phyloP scores from a whole-genome alignment of 2,329 filamentous ascomycete species.

The Tolypocladium inflatum region DNA sequence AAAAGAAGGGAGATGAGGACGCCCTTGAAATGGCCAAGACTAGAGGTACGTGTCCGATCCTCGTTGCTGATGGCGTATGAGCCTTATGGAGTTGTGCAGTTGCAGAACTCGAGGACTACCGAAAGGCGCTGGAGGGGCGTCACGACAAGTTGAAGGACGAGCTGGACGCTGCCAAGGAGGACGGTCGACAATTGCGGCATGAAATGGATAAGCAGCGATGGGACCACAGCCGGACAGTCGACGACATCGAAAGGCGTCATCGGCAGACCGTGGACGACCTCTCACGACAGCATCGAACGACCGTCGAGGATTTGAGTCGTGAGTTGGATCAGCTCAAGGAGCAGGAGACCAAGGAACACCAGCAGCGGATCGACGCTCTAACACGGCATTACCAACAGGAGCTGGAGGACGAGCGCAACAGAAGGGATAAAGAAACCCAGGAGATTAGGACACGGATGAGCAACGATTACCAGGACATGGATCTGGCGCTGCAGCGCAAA shows the following conservation, averaged over 20 bases:
- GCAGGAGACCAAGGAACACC: conserved; percentile 47
- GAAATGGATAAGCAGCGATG: conserved; percentile 26
- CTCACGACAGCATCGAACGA: conserved; percentile 21
- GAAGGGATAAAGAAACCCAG: conserved; percentile 52
- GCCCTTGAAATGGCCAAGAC: conserved; percentile 64
- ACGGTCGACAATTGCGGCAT: conserved; percentile 22
- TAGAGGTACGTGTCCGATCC: conserved; percentile 46
- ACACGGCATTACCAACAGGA: conserved; percentile 54
- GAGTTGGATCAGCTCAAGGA: conserved; percentile 34
- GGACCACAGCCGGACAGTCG: conserved; percentile 38
- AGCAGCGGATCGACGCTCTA: conserved; percentile 57
- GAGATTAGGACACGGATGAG: conserved; percentile 48
- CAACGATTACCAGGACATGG: conserved; percentile 42
- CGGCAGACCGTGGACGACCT: conserved; percentile 24
- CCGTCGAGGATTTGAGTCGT: conserved; percentile 28
- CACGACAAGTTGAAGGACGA: conserved; percentile 52
- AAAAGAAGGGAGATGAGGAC: conserved; percentile 63
- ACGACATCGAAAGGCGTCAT: conserved; percentile 34
- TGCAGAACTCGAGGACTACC: conserved; percentile 37
- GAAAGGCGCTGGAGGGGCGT: conserved; percentile 34
- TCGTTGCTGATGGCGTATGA: conserved; percentile 4
- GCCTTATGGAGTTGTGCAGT: conserved; percentile 24
- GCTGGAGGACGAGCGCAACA: conserved; percentile 53
- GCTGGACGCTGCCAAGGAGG: conserved; percentile 34
- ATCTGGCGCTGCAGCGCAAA: conserved; percentile 36